Base-by-base conservation (phyloP, 1,284 basidiomycete genomes). In the Fomitopsis pinicola region DNA sequence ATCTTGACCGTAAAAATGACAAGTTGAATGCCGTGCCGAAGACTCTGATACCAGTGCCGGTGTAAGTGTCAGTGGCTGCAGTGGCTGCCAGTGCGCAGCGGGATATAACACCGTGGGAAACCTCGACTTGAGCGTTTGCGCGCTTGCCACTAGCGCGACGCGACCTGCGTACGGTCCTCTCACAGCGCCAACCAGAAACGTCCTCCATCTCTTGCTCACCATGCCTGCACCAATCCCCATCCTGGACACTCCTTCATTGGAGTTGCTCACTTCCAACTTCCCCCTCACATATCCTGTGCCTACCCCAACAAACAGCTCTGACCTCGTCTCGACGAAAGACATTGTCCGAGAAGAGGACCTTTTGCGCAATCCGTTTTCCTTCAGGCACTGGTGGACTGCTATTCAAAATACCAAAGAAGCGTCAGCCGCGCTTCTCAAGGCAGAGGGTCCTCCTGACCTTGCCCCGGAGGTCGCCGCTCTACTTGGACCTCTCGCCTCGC, bases 261-360 rank as follows among this genome's bases (percentile, higher is more conserved):
- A 87, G 66, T 78, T 80, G 48, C 73, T 93, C 58, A 75, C 80
- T 40, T 77, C 82, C 4, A 69, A 79, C 58, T 94, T 98, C 70
- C 93, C 95, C 17, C 77, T 98, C 64, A 93, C 95, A 5, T 82
- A 84, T 57, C 95, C 97, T 10, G 80, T 89, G 55, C 97, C 97
- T 12, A 89, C 84, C 8, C 95, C 95, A 9, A 77, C 83, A 54
- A 91, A 87, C 2, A 87, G 95, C 70, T 82, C 90, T 17, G 80
- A 88, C 61, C 82, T 98, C 58, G 82, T 98, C 66, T 82, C 88
- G 3, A 76, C 86, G 35, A 81, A 85, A 57, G 95, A 98, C 75
- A 75, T 98, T 40, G 83, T 89, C 63, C 87, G 94, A 48, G 97
- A 98, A 78, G 95, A 99, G 76, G 97, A 99, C 76, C 84, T 99